Evolutionary conservation across 1,284 basidiomycete genomes (phyloP).

Genomic region (Volvariella volvacea): DNA sequence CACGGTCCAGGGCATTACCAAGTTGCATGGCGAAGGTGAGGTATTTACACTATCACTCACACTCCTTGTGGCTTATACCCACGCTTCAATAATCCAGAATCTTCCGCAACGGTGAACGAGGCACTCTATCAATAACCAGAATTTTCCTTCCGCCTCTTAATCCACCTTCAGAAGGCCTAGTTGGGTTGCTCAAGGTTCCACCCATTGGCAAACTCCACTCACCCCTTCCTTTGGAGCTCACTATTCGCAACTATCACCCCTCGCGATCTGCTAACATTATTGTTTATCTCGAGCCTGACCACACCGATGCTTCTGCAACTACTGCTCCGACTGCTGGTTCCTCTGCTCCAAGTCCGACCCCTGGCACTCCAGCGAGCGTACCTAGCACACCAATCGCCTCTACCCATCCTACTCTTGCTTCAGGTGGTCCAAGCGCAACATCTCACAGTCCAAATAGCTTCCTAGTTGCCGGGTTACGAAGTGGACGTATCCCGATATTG

Average conservation of each 20-base stretch:
- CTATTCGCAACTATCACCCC: conserved; percentile 58
- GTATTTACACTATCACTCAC: not conserved
- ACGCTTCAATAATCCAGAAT: conserved; percentile 25
- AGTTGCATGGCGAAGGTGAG: conserved; percentile 64
- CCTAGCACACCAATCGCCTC: too few relatives aligned
- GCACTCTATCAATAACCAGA: conserved; percentile 38
- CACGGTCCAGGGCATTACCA: conserved; percentile 51
- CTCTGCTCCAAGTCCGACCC: too few relatives aligned
- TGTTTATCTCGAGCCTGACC: conserved; percentile 62
- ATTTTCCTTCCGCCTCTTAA: conserved; percentile 52
- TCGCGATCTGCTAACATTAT: conserved; percentile 58
- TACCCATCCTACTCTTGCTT: too few relatives aligned
- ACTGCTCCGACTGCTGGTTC: too few relatives aligned
- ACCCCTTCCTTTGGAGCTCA: conserved; percentile 48
- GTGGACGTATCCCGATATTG: conserved; percentile 56
- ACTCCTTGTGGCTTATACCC: conserved; percentile 2
- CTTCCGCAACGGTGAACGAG: conserved; percentile 32
- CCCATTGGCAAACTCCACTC: conserved; percentile 54
- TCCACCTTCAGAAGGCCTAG: conserved; percentile 50
- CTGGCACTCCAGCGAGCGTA: too few relatives aligned
- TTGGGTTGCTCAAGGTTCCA: conserved; percentile 60
- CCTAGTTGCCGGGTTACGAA: conserved; percentile 64
- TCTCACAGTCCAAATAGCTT: conserved; percentile 26
- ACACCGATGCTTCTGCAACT: conserved; percentile 31
- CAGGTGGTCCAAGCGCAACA: too few relatives aligned